Percentiles rank a stretch among this genome's conserved stretches.
phyloP scores from a whole-genome alignment of 1,284 basidiomycete species.

The Cutaneotrichosporon cavernicola region DNA sequence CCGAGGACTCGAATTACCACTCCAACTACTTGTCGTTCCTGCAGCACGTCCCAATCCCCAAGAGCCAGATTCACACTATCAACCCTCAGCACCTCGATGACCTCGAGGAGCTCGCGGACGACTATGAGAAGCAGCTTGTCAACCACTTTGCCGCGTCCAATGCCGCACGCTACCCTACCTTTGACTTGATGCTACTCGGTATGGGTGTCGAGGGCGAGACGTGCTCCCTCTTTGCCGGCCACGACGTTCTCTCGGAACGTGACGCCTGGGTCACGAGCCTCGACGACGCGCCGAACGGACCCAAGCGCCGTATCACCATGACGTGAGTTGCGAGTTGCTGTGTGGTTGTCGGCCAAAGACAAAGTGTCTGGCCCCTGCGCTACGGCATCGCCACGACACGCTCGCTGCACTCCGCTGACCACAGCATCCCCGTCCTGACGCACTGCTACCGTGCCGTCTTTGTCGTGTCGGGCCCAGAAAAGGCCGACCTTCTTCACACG shows the following conservation, averaged over 20 bases:
- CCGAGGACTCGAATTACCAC: slow-evolving; percentile 89
- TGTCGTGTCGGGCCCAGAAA: slow-evolving; percentile 79
- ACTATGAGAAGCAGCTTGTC: slow-evolving; percentile 91
- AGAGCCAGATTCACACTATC: slow-evolving; percentile 80
- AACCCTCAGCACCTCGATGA: slow-evolving; percentile 65
- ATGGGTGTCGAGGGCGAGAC: slow-evolving; percentile 96
- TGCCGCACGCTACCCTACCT: slow-evolving; percentile 87
- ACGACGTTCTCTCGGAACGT: slow-evolving; percentile 76
- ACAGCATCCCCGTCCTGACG: slow-evolving; percentile 74
- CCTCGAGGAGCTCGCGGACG: slow-evolving; percentile 83
- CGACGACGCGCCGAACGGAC: slow-evolving; percentile 90
- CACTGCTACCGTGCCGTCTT: slow-evolving; percentile 87
- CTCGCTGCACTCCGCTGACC: background rate
- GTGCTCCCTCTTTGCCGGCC: slow-evolving; percentile 90
- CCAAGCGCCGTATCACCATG: slow-evolving; percentile 82
- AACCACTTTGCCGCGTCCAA: slow-evolving; percentile 84
- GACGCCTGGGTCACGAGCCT: slow-evolving; percentile 94
- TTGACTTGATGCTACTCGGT: slow-evolving; percentile 90
- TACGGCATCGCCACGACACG: background rate
- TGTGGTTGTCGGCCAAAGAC: background rate
- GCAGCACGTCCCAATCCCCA: slow-evolving; percentile 74
- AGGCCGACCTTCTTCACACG: slow-evolving; percentile 73
- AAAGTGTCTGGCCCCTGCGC: background rate
- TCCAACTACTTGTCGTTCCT: slow-evolving; percentile 78
- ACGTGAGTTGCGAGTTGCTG: slow-evolving; percentile 54